Base-by-base conservation (phyloP, 2,329 filamentous ascomycete species). In the Xylariaceae sp. region DNA sequence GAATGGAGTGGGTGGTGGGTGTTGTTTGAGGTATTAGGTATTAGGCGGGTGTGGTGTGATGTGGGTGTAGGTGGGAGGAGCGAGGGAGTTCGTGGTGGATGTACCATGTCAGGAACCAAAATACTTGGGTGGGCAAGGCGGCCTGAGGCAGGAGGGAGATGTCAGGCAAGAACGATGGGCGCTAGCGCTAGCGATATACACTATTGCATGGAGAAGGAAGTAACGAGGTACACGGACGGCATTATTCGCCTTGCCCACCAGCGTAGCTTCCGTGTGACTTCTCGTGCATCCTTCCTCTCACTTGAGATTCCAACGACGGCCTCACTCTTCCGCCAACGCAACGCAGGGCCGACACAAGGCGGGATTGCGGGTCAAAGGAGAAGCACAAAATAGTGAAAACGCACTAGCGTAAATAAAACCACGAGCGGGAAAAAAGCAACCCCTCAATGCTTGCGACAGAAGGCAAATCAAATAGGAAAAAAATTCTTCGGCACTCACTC, bases 121-220 rank as follows among this genome's bases (percentile, higher is more conserved):
- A 18, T 7, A 30, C 23, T 35, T 15, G 45, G 23, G n/a, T 30
- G 48, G 18, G 42, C 34, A 51, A 52, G 17, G 17, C 54, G 30
- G 11, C 23, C 13, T 13, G 42, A 45, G 42, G 42, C 42, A 45
- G 42, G 42, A 45, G 13, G 37, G 11, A 51, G 49, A 11, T 35
- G 49, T 8, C 49, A 59, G 57, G 53, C 44, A 62, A 53, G n/a
- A 30, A 48, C 55, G 60, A 56, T 59, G 60, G 54, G 47, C 47
- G 9, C 47, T 49, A 49, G 47, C 56, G 56, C 59, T 62, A 59
- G 54, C 47, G 45, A 56, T 30, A 48, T 50, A 47, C 34, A 15
- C 42, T 45, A 45, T 45, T 45, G 42, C n/a, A 45, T n/a, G 42
- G 13, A 45, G 42, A n/a, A 45, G 42, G 42, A 45, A 45, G 42